These are phyloP conservation scores for Wickerhamomyces mucosus DNA, from an alignment of 805 yeast genomes.

Conservation along the genomic window DNA sequence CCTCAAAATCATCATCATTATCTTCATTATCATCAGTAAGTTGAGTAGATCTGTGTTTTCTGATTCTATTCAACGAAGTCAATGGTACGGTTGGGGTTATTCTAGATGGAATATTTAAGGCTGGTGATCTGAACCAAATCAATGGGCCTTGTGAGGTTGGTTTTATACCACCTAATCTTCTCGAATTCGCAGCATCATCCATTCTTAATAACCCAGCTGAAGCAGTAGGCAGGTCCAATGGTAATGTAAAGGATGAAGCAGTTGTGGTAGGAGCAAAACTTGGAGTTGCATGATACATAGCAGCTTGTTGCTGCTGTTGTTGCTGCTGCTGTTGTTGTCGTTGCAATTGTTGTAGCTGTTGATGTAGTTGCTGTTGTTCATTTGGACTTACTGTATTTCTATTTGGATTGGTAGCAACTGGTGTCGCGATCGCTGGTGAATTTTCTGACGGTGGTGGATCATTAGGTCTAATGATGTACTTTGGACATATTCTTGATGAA, in stretches of 20 bases:
- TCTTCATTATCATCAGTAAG: constrained; percentile 14
- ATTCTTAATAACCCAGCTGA: constrained; percentile 20
- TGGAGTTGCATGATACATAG: constrained; percentile 19
- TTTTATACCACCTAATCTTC: constrained; percentile 16
- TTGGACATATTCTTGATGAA: constrained; percentile 36
- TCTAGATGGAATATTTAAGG: constrained; percentile 36
- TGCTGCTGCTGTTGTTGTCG: constrained; percentile 5
- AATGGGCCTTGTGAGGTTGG: constrained; percentile 27
- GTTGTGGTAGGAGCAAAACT: constrained; percentile 16
- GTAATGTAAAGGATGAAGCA: constrained; percentile 26
- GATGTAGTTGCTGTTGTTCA: not conserved
- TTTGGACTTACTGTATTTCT: too few species aligned
- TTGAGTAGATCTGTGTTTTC: constrained; percentile 14
- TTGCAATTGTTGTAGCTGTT: constrained; percentile 3
- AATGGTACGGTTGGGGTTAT: constrained; percentile 15
- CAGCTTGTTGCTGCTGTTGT: constrained; percentile 6
- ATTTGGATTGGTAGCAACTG: not conserved
- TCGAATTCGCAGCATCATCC: constrained; percentile 24
- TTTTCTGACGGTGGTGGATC: constrained; percentile 24
- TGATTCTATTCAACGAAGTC: constrained; percentile 11
- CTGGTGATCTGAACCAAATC: constrained; percentile 65
- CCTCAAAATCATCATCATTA: constrained; percentile 14
- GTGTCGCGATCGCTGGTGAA: too few species aligned
- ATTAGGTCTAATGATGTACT: constrained; percentile 33
- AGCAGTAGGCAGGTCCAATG: constrained; percentile 12